Evolutionary conservation across 495 filamentous ascomycete species (phyloP).

Genomic region (Aspergillus taichungensis): DNA sequence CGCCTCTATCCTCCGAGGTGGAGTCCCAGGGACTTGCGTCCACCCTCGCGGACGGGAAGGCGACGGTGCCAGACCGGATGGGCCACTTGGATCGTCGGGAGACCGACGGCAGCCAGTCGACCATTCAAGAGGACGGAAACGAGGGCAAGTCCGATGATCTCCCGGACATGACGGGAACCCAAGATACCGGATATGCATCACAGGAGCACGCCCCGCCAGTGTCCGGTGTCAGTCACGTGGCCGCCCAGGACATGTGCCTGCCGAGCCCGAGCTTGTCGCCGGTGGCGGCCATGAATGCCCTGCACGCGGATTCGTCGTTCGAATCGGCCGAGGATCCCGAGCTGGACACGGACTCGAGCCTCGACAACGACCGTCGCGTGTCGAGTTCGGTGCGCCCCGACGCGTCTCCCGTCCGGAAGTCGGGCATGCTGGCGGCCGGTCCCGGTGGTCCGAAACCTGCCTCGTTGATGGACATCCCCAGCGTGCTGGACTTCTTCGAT

Average conservation of each 20-base stretch:
- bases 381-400: constrained; percentile 15
- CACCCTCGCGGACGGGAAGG: constrained; percentile 10
- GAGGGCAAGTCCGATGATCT: constrained; percentile 4
- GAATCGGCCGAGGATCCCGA: constrained; percentile 36
- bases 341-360: constrained; percentile 37
- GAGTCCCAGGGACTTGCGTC: constrained; percentile 15
- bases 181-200: constrained; percentile 16
- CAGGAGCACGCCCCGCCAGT: constrained; percentile 21
- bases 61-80: constrained; percentile 9
- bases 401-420: constrained; percentile 2
- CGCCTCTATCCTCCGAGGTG: constrained; percentile 32
- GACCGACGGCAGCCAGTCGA: constrained; percentile 3
- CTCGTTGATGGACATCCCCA: constrained; percentile 64
- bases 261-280: constrained; percentile 93
- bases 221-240: constrained; percentile 46
- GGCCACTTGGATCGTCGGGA: constrained; percentile 7
- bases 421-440: constrained; percentile 4
- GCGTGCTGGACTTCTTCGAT: constrained; percentile 85
- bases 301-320: constrained; percentile 38
- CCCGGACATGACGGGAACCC: constrained; percentile 12
- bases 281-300: constrained; percentile 66
- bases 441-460: constrained; percentile 20
- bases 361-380: constrained; percentile 27
- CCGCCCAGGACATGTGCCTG: constrained; percentile 78
- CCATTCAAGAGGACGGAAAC: constrained; percentile 4